A percentile compares a stretch with the other conserved stretches of the same genome.
Evolutionary conservation across 2,329 filamentous ascomycete species (phyloP).

Genomic region (Aspergillus ustus): DNA sequence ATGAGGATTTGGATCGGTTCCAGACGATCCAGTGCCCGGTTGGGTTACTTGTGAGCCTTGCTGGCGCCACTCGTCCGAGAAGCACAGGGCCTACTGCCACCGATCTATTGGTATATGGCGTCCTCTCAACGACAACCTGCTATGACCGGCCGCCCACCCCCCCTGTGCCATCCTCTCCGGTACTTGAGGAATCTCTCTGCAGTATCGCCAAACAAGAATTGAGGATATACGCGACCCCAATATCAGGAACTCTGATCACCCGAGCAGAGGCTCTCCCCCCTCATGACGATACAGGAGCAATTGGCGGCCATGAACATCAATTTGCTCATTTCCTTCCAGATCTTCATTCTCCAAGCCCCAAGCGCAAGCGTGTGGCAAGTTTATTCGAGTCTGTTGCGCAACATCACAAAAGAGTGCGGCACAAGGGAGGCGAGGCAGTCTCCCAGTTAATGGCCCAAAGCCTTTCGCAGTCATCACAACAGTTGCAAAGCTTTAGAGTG

Average conservation of each 20-base stretch:
- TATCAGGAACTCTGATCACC: constrained; percentile 39
- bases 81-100: constrained; percentile 31
- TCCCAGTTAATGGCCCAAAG: constrained; percentile 45
- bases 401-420: constrained; percentile 46
- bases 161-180: constrained; percentile 39
- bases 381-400: constrained; percentile 48
- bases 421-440: constrained; percentile 46
- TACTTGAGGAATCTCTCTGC: constrained; percentile 18
- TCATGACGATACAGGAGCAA: constrained; percentile 30
- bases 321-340: constrained; percentile 45
- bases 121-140: constrained; percentile 37
- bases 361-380: constrained; percentile 48
- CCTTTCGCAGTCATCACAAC: constrained; percentile 35
- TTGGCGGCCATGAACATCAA: constrained; percentile 18
- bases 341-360: constrained; percentile 45
- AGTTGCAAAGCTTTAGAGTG: constrained; percentile 36
- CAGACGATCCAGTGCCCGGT: constrained; percentile 44
- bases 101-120: constrained; percentile 46
- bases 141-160: constrained; percentile 40
- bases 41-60: constrained; percentile 42
- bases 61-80: constrained; percentile 25
- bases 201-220: constrained; percentile 33
- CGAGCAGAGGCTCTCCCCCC: constrained; percentile 41
- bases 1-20: constrained; percentile 35
- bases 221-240: constrained; percentile 42